These are phyloP conservation scores for Talaromyces stipitatus DNA, from an alignment of 495 filamentous ascomycete genomes.

Conservation along the genomic window DNA sequence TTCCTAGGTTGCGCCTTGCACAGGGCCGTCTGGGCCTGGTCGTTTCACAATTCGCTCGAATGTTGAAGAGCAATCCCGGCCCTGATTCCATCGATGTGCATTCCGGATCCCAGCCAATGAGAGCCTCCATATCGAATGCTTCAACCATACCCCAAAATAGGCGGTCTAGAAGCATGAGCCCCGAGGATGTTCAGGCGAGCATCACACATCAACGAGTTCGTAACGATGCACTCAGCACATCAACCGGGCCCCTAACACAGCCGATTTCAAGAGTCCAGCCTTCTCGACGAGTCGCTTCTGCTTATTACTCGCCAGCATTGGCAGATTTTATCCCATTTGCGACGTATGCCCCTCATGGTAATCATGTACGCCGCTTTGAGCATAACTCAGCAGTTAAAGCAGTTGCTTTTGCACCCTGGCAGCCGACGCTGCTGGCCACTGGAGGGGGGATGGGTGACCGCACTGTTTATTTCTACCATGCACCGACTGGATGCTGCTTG, in stretches of 20 bases:
- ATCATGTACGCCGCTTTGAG: slow-evolving; percentile 63
- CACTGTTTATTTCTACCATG: slow-evolving; percentile 93
- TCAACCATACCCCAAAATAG: neutral
- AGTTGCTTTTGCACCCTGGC: slow-evolving; percentile 96
- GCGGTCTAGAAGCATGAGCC: neutral
- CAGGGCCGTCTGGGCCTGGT: neutral
- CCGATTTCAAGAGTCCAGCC: neutral
- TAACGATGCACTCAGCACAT: neutral
- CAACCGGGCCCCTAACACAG: neutral
- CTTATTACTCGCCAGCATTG: neutral
- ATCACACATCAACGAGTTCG: neutral
- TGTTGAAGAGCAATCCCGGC: neutral
- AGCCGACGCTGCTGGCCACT: slow-evolving; percentile 76
- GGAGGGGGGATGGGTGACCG: slow-evolving; percentile 92
- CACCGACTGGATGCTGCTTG: slow-evolving; percentile 72
- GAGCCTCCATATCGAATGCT: neutral
- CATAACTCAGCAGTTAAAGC: slow-evolving; percentile 93
- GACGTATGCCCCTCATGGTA: slow-evolving; percentile 31
- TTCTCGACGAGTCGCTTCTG: neutral
- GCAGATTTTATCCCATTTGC: too few relatives aligned
- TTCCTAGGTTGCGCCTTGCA: neutral
- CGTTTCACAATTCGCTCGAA: neutral
- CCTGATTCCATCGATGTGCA: neutral
- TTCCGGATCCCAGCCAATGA: neutral
- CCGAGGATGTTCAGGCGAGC: neutral